A percentile compares a stretch with the other conserved stretches of the same genome.
phyloP scores from a whole-genome alignment of 2,329 filamentous ascomycete genomes.

The Madurella mycetomatis region DNA sequence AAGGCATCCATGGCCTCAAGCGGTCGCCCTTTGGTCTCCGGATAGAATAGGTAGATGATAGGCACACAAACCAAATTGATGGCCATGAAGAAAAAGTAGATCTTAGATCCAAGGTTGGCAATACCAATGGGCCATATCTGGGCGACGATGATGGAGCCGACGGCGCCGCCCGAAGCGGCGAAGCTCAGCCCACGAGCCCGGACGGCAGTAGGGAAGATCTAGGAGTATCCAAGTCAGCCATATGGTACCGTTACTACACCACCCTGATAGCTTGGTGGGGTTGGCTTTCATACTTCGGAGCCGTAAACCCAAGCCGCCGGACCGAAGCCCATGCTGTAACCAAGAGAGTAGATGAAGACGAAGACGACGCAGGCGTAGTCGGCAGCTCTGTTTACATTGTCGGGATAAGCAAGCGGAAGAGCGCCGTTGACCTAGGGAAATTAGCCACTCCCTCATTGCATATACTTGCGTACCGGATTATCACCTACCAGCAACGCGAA shows the following conservation, averaged over 20 bases:
- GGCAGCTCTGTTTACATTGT: slow-evolving; percentile 43
- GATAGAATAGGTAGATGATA: slow-evolving; percentile 40
- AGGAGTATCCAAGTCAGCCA: neutral
- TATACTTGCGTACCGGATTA: neutral
- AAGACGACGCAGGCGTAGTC: slow-evolving; percentile 51
- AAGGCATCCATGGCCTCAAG: slow-evolving; percentile 44
- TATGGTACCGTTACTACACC: neutral
- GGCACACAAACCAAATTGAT: slow-evolving; percentile 46
- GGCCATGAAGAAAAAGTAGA: slow-evolving; percentile 56
- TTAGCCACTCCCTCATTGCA: too few relatives aligned
- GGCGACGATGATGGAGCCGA: slow-evolving; percentile 51
- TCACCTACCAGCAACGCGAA: slow-evolving; percentile 47
- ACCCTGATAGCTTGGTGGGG: too few relatives aligned
- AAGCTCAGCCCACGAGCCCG: slow-evolving; percentile 54
- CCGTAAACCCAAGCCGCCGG: slow-evolving; percentile 56
- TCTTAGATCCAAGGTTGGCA: slow-evolving; percentile 43
- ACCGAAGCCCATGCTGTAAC: slow-evolving; percentile 55
- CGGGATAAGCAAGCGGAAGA: slow-evolving; percentile 47
- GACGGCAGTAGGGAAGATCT: slow-evolving; percentile 56
- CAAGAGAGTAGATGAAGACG: slow-evolving; percentile 55
- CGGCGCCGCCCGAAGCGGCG: slow-evolving; percentile 49
- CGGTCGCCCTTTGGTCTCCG: slow-evolving; percentile 40
- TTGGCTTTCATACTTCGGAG: slow-evolving; percentile 41
- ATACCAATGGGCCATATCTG: slow-evolving; percentile 55
- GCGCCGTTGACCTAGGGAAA: slow-evolving; percentile 47